Percentiles rank a stretch among this genome's conserved stretches.
phyloP scores from a whole-genome alignment of 2,329 filamentous ascomycete species.

The Aureobasidium sp. region DNA sequence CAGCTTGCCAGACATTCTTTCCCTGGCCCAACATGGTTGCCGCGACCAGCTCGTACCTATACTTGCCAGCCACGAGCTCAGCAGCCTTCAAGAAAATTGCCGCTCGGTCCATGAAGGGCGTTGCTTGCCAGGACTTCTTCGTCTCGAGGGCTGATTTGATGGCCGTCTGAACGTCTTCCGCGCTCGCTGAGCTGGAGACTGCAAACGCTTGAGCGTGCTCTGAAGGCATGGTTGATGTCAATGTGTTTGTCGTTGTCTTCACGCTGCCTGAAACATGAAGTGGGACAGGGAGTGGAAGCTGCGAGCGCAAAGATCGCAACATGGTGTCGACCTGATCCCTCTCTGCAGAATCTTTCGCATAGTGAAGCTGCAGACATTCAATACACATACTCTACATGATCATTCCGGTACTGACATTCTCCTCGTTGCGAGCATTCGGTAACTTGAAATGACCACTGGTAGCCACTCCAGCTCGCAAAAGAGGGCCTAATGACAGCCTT shows the following conservation, averaged over 20 bases:
- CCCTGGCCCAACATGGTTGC: slow-evolving; percentile 96
- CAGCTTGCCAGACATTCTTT: slow-evolving; percentile 99
- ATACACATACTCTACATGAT: too few relatives aligned
- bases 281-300: slow-evolving; percentile 1
- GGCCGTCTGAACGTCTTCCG: slow-evolving; percentile 25
- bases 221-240: slow-evolving; percentile 6
- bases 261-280: not conserved
- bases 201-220: slow-evolving; percentile 8
- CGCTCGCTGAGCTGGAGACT: slow-evolving; percentile 17
- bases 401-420: too few relatives aligned
- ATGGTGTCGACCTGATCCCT: not conserved
- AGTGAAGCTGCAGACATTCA: too few relatives aligned
- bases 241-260: not conserved
- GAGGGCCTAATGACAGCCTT: not conserved
- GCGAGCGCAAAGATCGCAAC: not conserved
- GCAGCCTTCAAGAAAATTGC: slow-evolving; percentile 97
- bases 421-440: slow-evolving; percentile 19
- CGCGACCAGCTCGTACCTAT: slow-evolving; percentile 97
- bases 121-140: slow-evolving; percentile 39
- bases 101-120: slow-evolving; percentile 92
- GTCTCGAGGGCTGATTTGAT: slow-evolving; percentile 38
- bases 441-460: slow-evolving; percentile 19
- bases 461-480: slow-evolving; percentile 10
- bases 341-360: slow-evolving; percentile 11
- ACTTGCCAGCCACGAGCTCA: slow-evolving; percentile 90